A percentile compares a stretch with the other conserved stretches of the same genome.
phyloP scores from a whole-genome alignment of 257 asterid species.

The Thymus quinquecostatus region DNA sequence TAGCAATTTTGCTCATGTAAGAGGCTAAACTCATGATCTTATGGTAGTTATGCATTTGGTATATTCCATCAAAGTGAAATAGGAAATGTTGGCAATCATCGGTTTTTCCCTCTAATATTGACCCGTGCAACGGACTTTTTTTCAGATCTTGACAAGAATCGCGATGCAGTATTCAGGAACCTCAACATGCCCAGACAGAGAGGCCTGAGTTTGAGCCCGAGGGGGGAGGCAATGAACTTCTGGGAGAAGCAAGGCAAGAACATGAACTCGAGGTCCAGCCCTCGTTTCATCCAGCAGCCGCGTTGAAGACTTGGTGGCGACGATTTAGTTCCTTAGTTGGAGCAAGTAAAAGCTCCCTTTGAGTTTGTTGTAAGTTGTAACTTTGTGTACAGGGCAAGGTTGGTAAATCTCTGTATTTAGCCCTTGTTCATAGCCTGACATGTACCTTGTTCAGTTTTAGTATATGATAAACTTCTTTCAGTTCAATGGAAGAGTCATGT shows the following conservation, averaged over 20 bases:
- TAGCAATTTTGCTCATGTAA: neutral
- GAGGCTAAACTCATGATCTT: neutral
- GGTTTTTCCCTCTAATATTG: neutral
- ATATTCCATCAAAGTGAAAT: no score
- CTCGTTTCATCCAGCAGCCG: conserved; percentile 92
- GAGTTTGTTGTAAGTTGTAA: conserved; percentile 31
- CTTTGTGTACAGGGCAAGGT: conserved; percentile 78
- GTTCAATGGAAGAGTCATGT: no score
- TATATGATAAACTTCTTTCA: no score
- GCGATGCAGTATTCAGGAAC: conserved; percentile 40
- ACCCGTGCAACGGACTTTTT: neutral
- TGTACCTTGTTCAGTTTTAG: conserved; percentile 34
- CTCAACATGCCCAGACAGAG: conserved; percentile 43
- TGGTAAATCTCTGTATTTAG: conserved; percentile 48
- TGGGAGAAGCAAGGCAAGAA: conserved; percentile 75
- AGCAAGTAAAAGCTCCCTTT: neutral
- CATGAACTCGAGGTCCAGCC: conserved; percentile 64
- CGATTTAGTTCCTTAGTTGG: conserved; percentile 32
- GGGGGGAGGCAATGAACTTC: conserved; percentile 43
- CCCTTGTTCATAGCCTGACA: conserved; percentile 76
- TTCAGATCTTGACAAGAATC: conserved; percentile 45
- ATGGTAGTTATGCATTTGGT: neutral
- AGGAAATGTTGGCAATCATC: neutral
- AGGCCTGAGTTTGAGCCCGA: conserved; percentile 43
- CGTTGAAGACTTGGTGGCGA: conserved; percentile 50